Conservation (phyloP, 2,329 filamentous ascomycete species). For the Podosphaera xanthii region DNA sequence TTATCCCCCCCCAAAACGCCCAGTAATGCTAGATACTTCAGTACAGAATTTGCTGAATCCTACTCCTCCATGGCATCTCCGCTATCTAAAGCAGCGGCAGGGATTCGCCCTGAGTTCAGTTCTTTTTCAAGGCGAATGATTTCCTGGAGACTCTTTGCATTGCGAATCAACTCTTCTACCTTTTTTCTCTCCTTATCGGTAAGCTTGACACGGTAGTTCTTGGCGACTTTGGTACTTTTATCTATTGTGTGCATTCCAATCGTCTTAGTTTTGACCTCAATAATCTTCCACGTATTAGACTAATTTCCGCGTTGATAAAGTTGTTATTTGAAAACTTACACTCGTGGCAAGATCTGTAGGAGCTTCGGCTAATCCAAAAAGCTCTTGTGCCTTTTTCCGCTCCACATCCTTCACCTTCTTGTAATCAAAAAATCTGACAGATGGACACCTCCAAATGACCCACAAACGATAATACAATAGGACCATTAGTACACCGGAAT, state of each 20-base stretch:
- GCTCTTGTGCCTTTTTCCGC: slow-evolving; percentile 47
- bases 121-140: slow-evolving; percentile 81
- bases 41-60: not conserved
- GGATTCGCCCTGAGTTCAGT: slow-evolving; percentile 69
- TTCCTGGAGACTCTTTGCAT: slow-evolving; percentile 73
- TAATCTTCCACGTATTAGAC: slow-evolving; percentile 30
- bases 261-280: slow-evolving; percentile 59
- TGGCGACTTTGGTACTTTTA: slow-evolving; percentile 21
- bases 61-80: slow-evolving; percentile 38
- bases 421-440: slow-evolving; percentile 78
- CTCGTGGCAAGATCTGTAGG: slow-evolving; percentile 62
- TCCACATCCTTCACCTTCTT: slow-evolving; percentile 76
- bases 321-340: slow-evolving; percentile 19
- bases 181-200: slow-evolving; percentile 74
- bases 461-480: slow-evolving; percentile 72
- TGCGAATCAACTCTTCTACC: slow-evolving; percentile 68
- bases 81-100: slow-evolving; percentile 32
- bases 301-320: too few relatives aligned
- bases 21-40: not conserved
- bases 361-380: slow-evolving; percentile 61
- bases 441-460: slow-evolving; percentile 69
- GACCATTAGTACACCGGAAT: not conserved
- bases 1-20: too few relatives aligned
- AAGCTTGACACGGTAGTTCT: slow-evolving; percentile 57
- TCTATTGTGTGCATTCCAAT: slow-evolving; percentile 33